A percentile compares a stretch with the other conserved stretches of the same genome.
Conservation (phyloP, 257 asterid species). For the Pogostemon cablin region DNA sequence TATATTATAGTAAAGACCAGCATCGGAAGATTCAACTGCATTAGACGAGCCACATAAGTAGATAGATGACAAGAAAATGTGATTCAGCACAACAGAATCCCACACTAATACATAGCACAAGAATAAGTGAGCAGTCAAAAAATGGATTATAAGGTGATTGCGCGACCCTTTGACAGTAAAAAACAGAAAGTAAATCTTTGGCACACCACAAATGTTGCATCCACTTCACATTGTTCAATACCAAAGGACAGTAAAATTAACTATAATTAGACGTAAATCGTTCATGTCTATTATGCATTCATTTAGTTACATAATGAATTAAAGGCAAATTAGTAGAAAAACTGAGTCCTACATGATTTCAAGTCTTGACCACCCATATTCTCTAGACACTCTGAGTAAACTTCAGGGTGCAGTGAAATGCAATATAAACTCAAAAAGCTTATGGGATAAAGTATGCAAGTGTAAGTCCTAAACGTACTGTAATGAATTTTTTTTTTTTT, state of each 20-base stretch:
- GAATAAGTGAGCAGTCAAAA: not conserved
- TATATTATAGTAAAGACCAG: not conserved
- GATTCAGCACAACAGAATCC: constrained; percentile 14
- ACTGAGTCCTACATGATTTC: not conserved
- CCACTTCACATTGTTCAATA: not conserved
- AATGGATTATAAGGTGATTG: not conserved
- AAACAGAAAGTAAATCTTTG: not conserved
- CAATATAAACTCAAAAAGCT: not conserved
- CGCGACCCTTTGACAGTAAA: not conserved
- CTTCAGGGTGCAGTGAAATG: not conserved
- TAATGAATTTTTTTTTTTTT: no score
- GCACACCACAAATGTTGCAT: not conserved
- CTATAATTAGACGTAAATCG: no score
- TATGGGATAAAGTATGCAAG: not conserved
- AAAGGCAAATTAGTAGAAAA: not conserved
- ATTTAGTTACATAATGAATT: not conserved
- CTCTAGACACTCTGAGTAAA: not conserved
- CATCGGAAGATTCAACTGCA: constrained; percentile 15
- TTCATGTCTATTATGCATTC: no score
- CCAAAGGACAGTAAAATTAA: not conserved
- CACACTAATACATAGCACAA: not conserved
- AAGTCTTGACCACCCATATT: not conserved
- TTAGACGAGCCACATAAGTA: constrained; percentile 13
- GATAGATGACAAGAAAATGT: not conserved
- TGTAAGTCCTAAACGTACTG: not conserved